Conservation (phyloP, 2,329 filamentous ascomycete species). For the Ophiostoma perfectum region DNA sequence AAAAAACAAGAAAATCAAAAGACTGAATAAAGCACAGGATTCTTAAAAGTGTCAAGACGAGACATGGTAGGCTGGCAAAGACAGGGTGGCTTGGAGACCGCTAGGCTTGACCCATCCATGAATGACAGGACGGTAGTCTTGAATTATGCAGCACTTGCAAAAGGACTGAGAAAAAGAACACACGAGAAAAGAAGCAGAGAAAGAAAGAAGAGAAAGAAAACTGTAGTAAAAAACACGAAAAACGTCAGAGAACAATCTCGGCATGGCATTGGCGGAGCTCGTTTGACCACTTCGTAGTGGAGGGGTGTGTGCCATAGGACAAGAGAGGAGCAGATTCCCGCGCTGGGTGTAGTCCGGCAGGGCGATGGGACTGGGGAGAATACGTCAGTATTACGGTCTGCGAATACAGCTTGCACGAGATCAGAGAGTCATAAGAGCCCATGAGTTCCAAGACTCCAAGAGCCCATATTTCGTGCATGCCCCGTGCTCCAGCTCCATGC, state of each 20-base stretch:
- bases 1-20: not conserved
- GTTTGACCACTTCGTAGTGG: slow-evolving; percentile 7
- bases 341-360: not conserved
- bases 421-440: not conserved
- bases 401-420: not conserved
- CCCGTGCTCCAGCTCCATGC: not conserved
- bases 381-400: slow-evolving; percentile 12
- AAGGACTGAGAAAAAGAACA: not conserved
- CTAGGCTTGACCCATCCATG: not conserved
- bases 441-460: not conserved
- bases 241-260: not conserved
- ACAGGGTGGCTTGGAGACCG: not conserved
- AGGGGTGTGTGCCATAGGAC: not conserved
- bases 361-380: not conserved
- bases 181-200: not conserved
- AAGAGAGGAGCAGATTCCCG: not conserved
- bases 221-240: not conserved
- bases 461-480: not conserved
- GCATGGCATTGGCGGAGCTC: not conserved
- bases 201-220: not conserved
- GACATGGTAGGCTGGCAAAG: not conserved
- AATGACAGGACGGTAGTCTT: not conserved
- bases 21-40: not conserved
- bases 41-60: slow-evolving; percentile 3
- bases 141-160: slow-evolving; percentile 2